A percentile compares a stretch with the other conserved stretches of the same genome.
These are phyloP conservation scores for Uronychia setigera DNA, from an alignment of 73 alveolate species.

Conservation along the genomic window DNA sequence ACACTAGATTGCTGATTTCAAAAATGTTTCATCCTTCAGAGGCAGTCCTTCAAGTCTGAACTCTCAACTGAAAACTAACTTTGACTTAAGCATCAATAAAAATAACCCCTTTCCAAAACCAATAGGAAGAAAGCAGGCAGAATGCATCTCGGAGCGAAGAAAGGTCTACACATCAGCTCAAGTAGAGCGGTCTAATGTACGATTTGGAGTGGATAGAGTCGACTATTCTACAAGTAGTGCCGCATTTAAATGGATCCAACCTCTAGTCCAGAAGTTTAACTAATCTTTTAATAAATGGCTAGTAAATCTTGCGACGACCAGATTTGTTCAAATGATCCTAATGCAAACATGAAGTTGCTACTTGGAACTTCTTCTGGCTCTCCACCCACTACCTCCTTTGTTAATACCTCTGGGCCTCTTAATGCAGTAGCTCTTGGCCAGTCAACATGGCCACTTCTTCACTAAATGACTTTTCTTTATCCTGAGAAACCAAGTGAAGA, in stretches of 20 bases:
- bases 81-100: too few species aligned
- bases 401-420: conserved; percentile 45
- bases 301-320: conserved; percentile 53
- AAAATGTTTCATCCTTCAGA: too few species aligned
- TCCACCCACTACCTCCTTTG: background rate
- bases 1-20: too few species aligned
- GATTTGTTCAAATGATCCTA: conserved; percentile 54
- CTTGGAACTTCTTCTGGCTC: background rate
- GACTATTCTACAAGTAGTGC: too few species aligned
- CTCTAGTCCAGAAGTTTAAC: background rate
- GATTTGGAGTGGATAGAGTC: too few species aligned
- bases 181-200: too few species aligned
- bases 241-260: background rate
- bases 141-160: too few species aligned
- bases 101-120: too few species aligned
- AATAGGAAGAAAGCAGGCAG: too few species aligned
- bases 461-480: conserved; percentile 57
- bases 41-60: too few species aligned
- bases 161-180: too few species aligned
- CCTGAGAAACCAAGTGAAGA: conserved; percentile 66
- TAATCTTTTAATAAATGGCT: conserved; percentile 26
- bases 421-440: conserved; percentile 54
- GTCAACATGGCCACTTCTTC: conserved; percentile 72
- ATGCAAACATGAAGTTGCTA: conserved; percentile 4
- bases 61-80: too few species aligned